phyloP scores from a whole-genome alignment of 148 eudicot species.

The Vaccinium macrocarpon region DNA sequence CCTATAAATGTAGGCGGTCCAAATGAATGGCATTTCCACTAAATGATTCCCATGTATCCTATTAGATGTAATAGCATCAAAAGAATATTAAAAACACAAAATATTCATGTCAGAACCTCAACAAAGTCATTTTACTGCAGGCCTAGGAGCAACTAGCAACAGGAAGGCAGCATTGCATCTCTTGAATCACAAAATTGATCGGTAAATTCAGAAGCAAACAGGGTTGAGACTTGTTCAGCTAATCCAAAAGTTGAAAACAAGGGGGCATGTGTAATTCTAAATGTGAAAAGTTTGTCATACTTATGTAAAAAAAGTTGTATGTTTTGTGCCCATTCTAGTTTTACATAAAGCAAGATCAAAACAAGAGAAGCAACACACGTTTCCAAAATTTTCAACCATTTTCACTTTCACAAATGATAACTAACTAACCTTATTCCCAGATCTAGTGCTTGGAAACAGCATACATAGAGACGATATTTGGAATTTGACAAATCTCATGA shows the following conservation, averaged over 20 bases:
- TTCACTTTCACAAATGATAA: background rate
- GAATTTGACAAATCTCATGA: background rate
- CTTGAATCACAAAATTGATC: background rate
- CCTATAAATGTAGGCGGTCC: slow-evolving; percentile 68
- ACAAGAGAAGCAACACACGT: background rate
- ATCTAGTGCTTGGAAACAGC: background rate
- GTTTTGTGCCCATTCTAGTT: background rate
- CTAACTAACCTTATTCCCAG: background rate
- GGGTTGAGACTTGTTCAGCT: background rate
- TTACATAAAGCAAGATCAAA: background rate
- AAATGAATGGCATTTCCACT: slow-evolving; percentile 94
- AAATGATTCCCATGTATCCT: slow-evolving; percentile 78
- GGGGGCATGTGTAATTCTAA: background rate
- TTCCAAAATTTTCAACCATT: background rate
- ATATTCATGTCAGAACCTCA: background rate
- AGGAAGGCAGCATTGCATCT: background rate
- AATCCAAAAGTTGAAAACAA: background rate
- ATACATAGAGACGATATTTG: background rate
- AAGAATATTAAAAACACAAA: background rate
- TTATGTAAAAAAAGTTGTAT: background rate
- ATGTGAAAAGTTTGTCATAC: background rate
- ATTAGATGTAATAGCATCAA: background rate
- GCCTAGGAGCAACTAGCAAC: background rate
- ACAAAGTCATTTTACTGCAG: background rate
- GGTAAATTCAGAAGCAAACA: background rate